Base-by-base conservation (phyloP, 805 yeast genomes). In the Candida andamanensis region DNA sequence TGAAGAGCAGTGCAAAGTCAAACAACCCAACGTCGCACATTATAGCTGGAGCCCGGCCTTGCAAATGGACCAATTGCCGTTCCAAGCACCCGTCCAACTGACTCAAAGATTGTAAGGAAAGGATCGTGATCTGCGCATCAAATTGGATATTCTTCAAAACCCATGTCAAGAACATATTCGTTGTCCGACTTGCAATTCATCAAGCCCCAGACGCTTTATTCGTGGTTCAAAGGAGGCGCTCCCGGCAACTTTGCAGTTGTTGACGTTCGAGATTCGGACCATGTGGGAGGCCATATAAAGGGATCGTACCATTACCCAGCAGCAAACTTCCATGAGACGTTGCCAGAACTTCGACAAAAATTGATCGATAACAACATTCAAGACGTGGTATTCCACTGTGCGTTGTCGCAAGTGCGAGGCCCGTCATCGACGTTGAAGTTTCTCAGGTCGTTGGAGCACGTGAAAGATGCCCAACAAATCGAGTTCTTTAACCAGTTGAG, bases 361-460 rank as follows among this genome's bases (percentile, higher is more conserved):
- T 50, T 69, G 9, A 27, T 42, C 13, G 54, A 53, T 20, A 49
- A 56, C 8, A 52, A 54, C 4, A 49, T 56, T 5, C 60, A 67
- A 26, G 76, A 72, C 33, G 74, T 86, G 0, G 81, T 92, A 0
- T 92, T 90, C 60, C 96, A 92, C 54, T 90, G 98, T 56, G 87
- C 89, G 17, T 66, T 84, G 18, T 80, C 94, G 3, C 97, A 92
- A 56, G 94, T 81, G 38, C 65, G 98, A 32, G 97, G 97, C 0
- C 97, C 97, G 0, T 65, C 84, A 3, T 74, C 95, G 3, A 87
- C 97, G 0, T 59, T 78, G 56, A 65, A 63, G 45, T 81, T 82
- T 46, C 48, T 68, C 41, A 56, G 80, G 35, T 64, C 66, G 41
- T 58, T 72, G 10, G 53, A 57, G 26, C 66, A 59, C 9, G 31